Conservation (phyloP, 805 yeast genomes). For the Candida odintsovae region DNA sequence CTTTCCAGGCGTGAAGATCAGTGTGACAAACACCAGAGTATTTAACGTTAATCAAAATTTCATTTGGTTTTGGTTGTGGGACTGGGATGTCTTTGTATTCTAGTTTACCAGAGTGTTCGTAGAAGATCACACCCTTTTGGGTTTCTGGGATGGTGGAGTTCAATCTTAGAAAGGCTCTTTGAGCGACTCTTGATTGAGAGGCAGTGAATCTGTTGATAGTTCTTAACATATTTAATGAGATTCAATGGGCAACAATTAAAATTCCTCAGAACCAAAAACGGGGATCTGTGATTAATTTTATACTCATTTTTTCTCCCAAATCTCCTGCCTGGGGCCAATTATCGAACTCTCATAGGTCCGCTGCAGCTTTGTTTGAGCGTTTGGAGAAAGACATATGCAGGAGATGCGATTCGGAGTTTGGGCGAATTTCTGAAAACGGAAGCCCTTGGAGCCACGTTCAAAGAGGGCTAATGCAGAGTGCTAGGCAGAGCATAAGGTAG, state of each 20-base stretch:
- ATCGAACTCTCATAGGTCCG: slow-evolving; percentile 6
- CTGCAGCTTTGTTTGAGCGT: background rate
- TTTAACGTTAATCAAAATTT: slow-evolving; percentile 73
- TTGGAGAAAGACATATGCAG: slow-evolving; percentile 1
- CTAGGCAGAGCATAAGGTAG: background rate
- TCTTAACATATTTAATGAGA: slow-evolving; percentile 22
- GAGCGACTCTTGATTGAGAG: slow-evolving; percentile 9
- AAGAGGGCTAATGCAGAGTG: background rate
- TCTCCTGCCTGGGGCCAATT: background rate
- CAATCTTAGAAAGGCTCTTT: slow-evolving; percentile 16
- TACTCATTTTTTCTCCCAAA: background rate
- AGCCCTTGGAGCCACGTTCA: background rate
- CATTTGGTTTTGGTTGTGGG: slow-evolving; percentile 72
- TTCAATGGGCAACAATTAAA: too few relatives aligned
- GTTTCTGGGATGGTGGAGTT: slow-evolving; percentile 47
- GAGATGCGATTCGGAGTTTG: slow-evolving; percentile 12
- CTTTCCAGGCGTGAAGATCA: slow-evolving; percentile 90
- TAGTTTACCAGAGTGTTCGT: slow-evolving; percentile 58
- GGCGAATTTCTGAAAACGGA: background rate
- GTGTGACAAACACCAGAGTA: slow-evolving; percentile 94
- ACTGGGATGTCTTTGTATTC: slow-evolving; percentile 71
- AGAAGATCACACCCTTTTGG: slow-evolving; percentile 69
- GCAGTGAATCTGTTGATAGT: slow-evolving; percentile 14
- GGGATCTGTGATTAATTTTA: background rate
- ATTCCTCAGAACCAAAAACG: too few relatives aligned